Evolutionary conservation across 1,284 basidiomycete species (phyloP), one percentile per base, ranked within the genome.

Genomic region (Cryptococcus deneoformans): DNA sequence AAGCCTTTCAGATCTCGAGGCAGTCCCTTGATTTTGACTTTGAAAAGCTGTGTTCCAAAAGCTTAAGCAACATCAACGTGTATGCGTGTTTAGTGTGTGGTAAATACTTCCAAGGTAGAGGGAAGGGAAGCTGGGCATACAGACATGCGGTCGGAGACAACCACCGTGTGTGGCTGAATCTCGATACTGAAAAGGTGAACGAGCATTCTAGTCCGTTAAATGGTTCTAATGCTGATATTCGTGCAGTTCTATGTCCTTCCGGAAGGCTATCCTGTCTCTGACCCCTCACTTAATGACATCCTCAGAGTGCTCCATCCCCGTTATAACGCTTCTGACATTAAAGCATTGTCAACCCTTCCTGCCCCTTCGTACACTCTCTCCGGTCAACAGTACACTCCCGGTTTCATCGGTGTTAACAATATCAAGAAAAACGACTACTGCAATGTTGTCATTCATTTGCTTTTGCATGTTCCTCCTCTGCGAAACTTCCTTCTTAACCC

Each of bases 1-100:
- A 24, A 50, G 42, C 52, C 45, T 24, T 20, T 39, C 47, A 92
- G 93, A 89, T 96, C 64, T 92, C 94, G 71, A 84, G 93, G 57
- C 84, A 84, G 55, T 82, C 87, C 43, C 86, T 99, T 60, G 96
- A 99, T 78, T 99, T 99, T 78, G 96, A 99, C 79, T 99, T 99
- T 72, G 96, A 99, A 80, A 92, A 95, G 81, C 84, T 99, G 36
- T 99, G 96, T 82, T 97, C 92, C 8, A 92, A 99, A 57, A 95
- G 91, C 35, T 82, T 92, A 49, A 91, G 90, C 36, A 96, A 97
- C 77, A 93, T 97, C 82, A 96, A 99, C 77, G 90, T 91, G 62
- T 99, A 99, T 71, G 92, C 92, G 24, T 99, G 96, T 73, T 85
- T 99, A 49, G 93, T 99, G 10, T 97, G 93, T 75, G 96, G 96